phyloP scores from a whole-genome alignment of 139 green algal species.

The Astrephomene gubernaculifera region DNA sequence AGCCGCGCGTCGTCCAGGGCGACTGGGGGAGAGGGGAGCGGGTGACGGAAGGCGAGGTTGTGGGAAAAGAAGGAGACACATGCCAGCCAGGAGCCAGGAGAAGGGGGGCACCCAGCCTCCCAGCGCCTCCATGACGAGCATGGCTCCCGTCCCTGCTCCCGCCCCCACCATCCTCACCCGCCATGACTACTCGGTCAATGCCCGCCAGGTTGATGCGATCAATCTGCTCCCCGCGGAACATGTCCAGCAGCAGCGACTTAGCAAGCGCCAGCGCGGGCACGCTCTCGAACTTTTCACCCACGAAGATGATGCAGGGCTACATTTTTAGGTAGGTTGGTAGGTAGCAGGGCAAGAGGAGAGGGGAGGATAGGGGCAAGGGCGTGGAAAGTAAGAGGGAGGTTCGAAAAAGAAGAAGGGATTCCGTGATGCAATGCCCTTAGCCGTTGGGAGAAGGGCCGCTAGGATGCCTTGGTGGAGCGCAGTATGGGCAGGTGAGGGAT shows the following conservation, averaged over 20 bases:
- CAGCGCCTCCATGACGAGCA: not conserved
- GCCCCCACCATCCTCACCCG: conserved; percentile 6
- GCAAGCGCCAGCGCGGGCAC: conserved; percentile 71
- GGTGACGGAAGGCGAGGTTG: not conserved
- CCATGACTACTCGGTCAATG: conserved; percentile 82
- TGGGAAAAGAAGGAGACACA: not conserved
- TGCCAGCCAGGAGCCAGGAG: not conserved
- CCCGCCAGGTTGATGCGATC: conserved; percentile 84
- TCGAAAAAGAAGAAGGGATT: no score
- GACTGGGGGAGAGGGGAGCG: not conserved
- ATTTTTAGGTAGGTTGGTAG: no score
- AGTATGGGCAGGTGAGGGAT: no score
- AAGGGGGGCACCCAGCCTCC: not conserved
- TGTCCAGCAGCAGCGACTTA: conserved; percentile 89
- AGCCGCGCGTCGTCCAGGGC: conserved; percentile 54
- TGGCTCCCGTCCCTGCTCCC: not conserved
- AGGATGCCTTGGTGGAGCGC: no score
- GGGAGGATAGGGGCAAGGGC: no score
- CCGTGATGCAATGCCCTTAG: no score
- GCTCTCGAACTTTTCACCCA: conserved; percentile 87
- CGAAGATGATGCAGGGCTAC: conserved; percentile 91
- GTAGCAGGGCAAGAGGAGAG: no score
- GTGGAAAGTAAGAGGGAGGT: no score
- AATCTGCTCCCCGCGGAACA: conserved; percentile 85
- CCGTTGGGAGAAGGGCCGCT: no score